Evolutionary conservation across 2,329 filamentous ascomycete species (phyloP).

Genomic region (Aspergillus neoniger): DNA sequence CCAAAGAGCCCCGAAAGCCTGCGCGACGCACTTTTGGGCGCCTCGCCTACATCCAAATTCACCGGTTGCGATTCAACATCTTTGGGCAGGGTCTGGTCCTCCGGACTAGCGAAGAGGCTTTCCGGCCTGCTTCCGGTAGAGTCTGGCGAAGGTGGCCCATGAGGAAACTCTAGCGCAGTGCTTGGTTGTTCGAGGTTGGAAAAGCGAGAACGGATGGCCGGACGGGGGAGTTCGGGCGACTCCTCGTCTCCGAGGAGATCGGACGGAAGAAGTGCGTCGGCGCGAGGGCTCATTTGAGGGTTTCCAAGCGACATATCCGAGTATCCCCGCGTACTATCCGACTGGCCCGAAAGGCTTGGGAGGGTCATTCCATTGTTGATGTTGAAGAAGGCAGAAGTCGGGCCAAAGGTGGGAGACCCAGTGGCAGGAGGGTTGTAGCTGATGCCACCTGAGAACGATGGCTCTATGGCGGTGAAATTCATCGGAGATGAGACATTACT

Average conservation of each 20-base stretch:
- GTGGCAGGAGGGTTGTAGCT: slow-evolving; percentile 53
- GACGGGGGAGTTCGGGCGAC: slow-evolving; percentile 38
- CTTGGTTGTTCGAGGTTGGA: slow-evolving; percentile 32
- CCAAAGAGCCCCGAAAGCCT: slow-evolving; percentile 61
- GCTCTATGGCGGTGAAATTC: slow-evolving; percentile 43
- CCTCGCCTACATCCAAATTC: slow-evolving; percentile 34
- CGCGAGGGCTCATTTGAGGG: slow-evolving; percentile 65
- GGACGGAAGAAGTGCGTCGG: slow-evolving; percentile 62
- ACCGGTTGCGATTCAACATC: slow-evolving; percentile 40
- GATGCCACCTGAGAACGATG: slow-evolving; percentile 42
- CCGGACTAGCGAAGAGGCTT: slow-evolving; percentile 51
- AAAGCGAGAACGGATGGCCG: slow-evolving; percentile 32
- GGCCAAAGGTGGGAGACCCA: slow-evolving; percentile 55
- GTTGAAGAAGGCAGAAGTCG: slow-evolving; percentile 60
- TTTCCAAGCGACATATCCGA: slow-evolving; percentile 58
- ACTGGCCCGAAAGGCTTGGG: slow-evolving; percentile 44
- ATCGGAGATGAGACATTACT: slow-evolving; percentile 52
- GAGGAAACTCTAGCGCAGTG: slow-evolving; percentile 36
- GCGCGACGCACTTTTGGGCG: slow-evolving; percentile 49
- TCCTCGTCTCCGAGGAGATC: slow-evolving; percentile 62
- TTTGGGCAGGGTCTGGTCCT: slow-evolving; percentile 36
- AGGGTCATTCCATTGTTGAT: slow-evolving; percentile 64
- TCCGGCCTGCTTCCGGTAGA: slow-evolving; percentile 48
- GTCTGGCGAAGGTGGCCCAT: slow-evolving; percentile 46
- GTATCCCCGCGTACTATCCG: slow-evolving; percentile 50